A percentile compares a stretch with the other conserved stretches of the same genome.
Evolutionary conservation across 352 stramenopile genomes (phyloP).

Genomic region (Pythium phragmiticola): DNA sequence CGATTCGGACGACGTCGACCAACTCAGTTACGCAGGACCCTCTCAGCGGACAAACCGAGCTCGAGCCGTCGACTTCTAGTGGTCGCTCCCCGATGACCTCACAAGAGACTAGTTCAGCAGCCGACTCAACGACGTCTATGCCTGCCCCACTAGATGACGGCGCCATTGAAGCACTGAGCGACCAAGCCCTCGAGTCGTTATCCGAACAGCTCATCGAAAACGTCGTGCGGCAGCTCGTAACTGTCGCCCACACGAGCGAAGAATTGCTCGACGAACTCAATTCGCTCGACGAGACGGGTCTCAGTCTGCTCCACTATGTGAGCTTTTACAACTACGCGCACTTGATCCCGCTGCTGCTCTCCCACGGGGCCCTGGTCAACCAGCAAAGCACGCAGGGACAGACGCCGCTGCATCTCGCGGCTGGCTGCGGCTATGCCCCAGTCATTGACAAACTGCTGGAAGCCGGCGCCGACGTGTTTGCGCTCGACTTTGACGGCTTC

Average conservation of each 20-base stretch:
- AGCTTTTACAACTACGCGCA: conserved; percentile 88
- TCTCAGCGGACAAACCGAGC: neutral
- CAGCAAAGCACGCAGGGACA: conserved; percentile 83
- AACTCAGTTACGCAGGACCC: conserved; percentile 1
- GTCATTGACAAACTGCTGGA: conserved; percentile 68
- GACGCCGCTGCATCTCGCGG: conserved; percentile 79
- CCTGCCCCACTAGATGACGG: conserved; percentile 47
- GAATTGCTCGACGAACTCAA: conserved; percentile 87
- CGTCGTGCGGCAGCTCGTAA: conserved; percentile 79
- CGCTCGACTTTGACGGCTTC: conserved; percentile 69
- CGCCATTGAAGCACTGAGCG: conserved; percentile 73
- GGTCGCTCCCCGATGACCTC: neutral
- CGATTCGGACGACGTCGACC: conserved; percentile 55
- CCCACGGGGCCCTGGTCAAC: conserved; percentile 82
- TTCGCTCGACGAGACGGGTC: conserved; percentile 80
- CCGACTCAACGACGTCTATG: neutral
- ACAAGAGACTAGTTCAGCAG: neutral
- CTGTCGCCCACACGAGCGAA: conserved; percentile 72
- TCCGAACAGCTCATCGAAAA: conserved; percentile 83
- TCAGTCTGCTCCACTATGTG: conserved; percentile 89
- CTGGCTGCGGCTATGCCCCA: conserved; percentile 66
- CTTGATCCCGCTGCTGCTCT: conserved; percentile 72
- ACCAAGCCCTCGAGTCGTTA: conserved; percentile 74
- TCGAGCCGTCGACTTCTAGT: neutral
- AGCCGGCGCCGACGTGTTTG: conserved; percentile 56